Evolutionary conservation across 2,329 filamentous ascomycete genomes (phyloP).

Genomic region (Colletotrichum abscissum): DNA sequence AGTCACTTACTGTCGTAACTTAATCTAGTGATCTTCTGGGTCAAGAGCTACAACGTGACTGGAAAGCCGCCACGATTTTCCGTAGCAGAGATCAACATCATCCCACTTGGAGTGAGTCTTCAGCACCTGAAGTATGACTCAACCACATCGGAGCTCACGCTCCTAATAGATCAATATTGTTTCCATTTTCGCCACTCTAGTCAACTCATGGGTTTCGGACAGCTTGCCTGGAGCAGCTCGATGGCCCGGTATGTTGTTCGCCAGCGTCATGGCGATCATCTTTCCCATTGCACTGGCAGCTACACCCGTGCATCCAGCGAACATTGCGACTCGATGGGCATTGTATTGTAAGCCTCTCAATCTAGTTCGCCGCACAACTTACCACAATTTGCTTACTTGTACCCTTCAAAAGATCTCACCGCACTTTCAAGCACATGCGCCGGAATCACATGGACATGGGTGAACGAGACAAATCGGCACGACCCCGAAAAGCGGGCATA

Average conservation of each 20-base stretch:
- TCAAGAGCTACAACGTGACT: conserved; percentile 41
- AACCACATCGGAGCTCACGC: background rate
- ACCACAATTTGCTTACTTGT: background rate
- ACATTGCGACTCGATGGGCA: conserved; percentile 38
- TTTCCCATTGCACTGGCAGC: conserved; percentile 40
- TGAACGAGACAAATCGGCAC: conserved; percentile 40
- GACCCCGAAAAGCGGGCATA: conserved; percentile 44
- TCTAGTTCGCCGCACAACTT: too few relatives aligned
- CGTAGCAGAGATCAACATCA: conserved; percentile 42
- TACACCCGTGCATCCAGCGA: conserved; percentile 40
- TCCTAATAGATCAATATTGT: conserved; percentile 39
- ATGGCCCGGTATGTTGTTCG: conserved; percentile 43
- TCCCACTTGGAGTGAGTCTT: conserved; percentile 40
- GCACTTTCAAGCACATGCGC: conserved; percentile 38
- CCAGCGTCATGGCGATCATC: conserved; percentile 39
- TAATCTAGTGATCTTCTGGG: conserved; percentile 42
- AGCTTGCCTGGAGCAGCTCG: conserved; percentile 39
- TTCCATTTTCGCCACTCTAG: conserved; percentile 38
- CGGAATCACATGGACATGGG: conserved; percentile 42
- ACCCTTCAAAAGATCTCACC: conserved; percentile 35
- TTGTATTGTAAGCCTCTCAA: conserved; percentile 38
- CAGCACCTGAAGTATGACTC: background rate
- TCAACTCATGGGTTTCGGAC: conserved; percentile 42
- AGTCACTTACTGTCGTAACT: too few relatives aligned
- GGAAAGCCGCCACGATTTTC: conserved; percentile 38